phyloP scores from a whole-genome alignment of 768 basidiomycete species.

The Postia placenta region DNA sequence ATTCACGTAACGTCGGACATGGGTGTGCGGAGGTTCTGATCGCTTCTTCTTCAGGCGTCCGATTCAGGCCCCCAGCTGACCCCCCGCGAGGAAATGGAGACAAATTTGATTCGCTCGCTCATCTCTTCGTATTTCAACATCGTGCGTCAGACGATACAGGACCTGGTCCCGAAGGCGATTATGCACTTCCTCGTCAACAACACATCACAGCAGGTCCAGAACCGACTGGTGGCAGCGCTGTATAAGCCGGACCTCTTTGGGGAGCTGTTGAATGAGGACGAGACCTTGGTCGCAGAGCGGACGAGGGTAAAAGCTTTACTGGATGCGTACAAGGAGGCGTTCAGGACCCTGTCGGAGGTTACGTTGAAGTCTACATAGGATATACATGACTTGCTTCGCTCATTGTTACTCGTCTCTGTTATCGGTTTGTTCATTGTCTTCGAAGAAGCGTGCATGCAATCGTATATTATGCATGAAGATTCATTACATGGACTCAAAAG shows the following conservation, averaged over 20 bases:
- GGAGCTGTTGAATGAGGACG: constrained; percentile 92
- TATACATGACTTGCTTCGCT: no score
- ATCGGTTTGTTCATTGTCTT: not conserved
- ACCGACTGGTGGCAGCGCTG: constrained; percentile 86
- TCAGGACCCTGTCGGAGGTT: constrained; percentile 81
- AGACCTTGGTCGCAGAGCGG: constrained; percentile 89
- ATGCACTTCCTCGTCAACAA: constrained; percentile 98
- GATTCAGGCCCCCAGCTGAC: constrained; percentile 61
- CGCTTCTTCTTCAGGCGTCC: constrained; percentile 34
- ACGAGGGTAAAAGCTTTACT: constrained; percentile 89
- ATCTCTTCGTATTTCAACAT: constrained; percentile 96
- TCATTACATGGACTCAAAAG: no score
- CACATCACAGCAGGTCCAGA: constrained; percentile 95
- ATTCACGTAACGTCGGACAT: not conserved
- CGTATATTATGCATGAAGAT: no score
- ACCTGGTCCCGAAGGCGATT: constrained; percentile 94
- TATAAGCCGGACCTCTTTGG: constrained; percentile 94
- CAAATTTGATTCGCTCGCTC: constrained; percentile 86
- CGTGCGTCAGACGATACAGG: constrained; percentile 94
- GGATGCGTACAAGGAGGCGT: constrained; percentile 94
- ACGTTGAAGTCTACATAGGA: constrained; percentile 57
- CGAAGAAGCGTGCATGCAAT: no score
- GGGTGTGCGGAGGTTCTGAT: not conserved
- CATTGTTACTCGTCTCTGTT: not conserved
- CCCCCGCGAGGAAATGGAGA: constrained; percentile 93